These are phyloP conservation scores for Biancaea sappan DNA, from an alignment of 306 rosid species.

Conservation along the genomic window DNA sequence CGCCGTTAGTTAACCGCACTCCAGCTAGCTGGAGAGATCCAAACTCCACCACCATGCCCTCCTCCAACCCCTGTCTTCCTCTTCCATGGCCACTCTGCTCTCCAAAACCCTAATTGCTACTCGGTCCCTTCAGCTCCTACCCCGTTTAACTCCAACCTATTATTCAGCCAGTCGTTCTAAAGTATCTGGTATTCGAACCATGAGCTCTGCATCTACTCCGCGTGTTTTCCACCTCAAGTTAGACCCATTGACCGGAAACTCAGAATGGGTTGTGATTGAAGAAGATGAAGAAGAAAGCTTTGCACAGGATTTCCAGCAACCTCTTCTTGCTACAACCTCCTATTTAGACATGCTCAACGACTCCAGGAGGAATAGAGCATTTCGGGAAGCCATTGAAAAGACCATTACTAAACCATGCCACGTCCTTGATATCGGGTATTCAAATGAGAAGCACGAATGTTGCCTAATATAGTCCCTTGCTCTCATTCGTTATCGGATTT, in stretches of 20 bases:
- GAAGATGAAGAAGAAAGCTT: conserved; percentile 46
- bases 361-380: conserved; percentile 69
- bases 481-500: neutral
- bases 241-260: conserved; percentile 82
- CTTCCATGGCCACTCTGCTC: conserved; percentile 40
- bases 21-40: no score
- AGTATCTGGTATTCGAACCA: conserved; percentile 43
- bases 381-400: conserved; percentile 73
- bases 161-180: conserved; percentile 2
- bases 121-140: conserved; percentile 20
- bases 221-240: conserved; percentile 78
- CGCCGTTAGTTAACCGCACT: neutral
- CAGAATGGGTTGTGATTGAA: conserved; percentile 90
- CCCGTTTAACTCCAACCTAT: conserved; percentile 7
- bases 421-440: conserved; percentile 89
- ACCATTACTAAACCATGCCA: conserved; percentile 69
- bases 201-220: conserved; percentile 58
- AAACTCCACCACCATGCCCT: conserved; percentile 24
- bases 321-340: conserved; percentile 74
- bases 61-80: neutral
- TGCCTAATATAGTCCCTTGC: neutral
- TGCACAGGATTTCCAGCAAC: conserved; percentile 38
- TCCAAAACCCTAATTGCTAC: conserved; percentile 42
- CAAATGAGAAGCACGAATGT: neutral
- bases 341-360: conserved; percentile 95